phyloP scores from a whole-genome alignment of 78 protist genomes.

The Dictyostelium purpureum region DNA sequence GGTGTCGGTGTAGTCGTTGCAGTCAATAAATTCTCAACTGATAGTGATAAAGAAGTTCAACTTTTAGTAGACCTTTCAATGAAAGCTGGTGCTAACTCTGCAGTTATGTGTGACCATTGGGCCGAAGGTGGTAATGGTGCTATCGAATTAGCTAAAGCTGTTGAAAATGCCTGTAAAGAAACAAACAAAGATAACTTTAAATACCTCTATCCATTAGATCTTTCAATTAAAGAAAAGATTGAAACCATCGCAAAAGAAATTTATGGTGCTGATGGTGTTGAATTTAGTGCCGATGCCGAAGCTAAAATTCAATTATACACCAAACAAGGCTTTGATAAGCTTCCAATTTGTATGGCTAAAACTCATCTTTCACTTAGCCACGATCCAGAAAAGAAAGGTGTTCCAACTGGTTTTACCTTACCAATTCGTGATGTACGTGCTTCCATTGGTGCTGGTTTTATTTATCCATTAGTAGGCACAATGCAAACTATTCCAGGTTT shows the following conservation, averaged over 20 bases:
- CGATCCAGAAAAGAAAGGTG: conserved; percentile 94
- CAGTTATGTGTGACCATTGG: conserved; percentile 93
- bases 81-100: conserved; percentile 92
- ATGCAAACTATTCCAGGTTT: conserved; percentile 96
- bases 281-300: conserved; percentile 85
- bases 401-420: conserved; percentile 91
- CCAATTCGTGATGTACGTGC: conserved; percentile 93
- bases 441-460: conserved; percentile 95
- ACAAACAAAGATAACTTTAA: conserved; percentile 82
- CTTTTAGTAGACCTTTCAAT: conserved; percentile 29
- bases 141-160: conserved; percentile 89
- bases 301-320: conserved; percentile 84
- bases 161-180: conserved; percentile 83
- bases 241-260: conserved; percentile 87
- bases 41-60: conserved; percentile 77
- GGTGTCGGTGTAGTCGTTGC: conserved; percentile 96
- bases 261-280: conserved; percentile 96
- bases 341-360: conserved; percentile 99
- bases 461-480: conserved; percentile 88
- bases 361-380: conserved; percentile 94
- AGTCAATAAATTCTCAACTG: conserved; percentile 88
- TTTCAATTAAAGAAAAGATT: conserved; percentile 92
- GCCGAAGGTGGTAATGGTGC: conserved; percentile 96
- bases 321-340: conserved; percentile 84
- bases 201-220: conserved; percentile 88